Conservation (phyloP, 1,139 yeast species). For the Taphrina pruni region DNA sequence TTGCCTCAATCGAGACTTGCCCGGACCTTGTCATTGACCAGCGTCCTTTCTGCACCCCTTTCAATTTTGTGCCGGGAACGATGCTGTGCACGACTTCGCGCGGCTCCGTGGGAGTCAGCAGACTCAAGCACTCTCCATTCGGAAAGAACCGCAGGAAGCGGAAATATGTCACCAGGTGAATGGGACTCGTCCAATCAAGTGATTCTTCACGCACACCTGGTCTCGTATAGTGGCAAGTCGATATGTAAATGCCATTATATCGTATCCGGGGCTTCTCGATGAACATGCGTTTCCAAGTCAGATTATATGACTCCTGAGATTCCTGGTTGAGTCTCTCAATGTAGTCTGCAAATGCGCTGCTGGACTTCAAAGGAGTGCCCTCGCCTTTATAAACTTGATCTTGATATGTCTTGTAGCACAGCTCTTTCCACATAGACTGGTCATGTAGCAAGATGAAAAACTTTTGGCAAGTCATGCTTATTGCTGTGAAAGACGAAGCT, state of each 20-base stretch:
- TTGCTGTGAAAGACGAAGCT: constrained; percentile 62
- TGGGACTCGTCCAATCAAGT: constrained; percentile 67
- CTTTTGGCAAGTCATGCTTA: constrained; percentile 67
- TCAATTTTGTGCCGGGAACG: constrained; percentile 24
- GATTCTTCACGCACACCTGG: constrained; percentile 73
- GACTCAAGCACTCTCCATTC: constrained; percentile 74
- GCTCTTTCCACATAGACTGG: constrained; percentile 62
- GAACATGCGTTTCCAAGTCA: constrained; percentile 54
- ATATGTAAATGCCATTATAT: constrained; percentile 81
- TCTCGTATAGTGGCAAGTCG: constrained; percentile 80
- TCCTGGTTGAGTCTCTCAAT: constrained; percentile 40
- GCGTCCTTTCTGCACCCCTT: constrained; percentile 35
- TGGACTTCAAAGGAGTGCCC: not conserved
- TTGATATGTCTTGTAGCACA: constrained; percentile 65
- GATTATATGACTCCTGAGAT: constrained; percentile 45
- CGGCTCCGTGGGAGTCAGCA: constrained; percentile 73
- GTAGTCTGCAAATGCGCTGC: constrained; percentile 36
- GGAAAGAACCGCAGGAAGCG: constrained; percentile 80
- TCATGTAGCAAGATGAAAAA: constrained; percentile 69
- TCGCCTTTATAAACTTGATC: constrained; percentile 55
- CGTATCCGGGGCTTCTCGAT: constrained; percentile 71
- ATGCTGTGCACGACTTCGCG: constrained; percentile 56
- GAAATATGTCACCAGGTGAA: constrained; percentile 83
- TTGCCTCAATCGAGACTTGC: constrained; percentile 19
- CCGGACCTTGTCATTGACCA: constrained; percentile 32